Evolutionary conservation across 805 yeast genomes (phyloP).

Genomic region (Maudiozyma turicensis): DNA sequence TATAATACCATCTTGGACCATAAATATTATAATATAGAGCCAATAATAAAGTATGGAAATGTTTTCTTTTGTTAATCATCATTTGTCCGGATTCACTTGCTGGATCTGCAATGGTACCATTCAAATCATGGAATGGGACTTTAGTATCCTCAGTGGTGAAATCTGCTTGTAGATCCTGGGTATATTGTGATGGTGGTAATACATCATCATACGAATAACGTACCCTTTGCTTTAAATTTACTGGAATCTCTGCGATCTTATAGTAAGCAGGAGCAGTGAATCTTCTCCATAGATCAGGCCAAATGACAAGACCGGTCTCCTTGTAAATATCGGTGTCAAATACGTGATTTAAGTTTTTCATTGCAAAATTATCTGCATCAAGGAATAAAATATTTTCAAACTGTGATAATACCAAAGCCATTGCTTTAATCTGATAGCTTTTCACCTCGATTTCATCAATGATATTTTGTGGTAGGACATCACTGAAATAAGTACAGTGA

Average conservation of each 20-base stretch:
- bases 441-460: constrained; percentile 34
- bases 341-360: constrained; percentile 50
- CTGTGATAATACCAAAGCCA: constrained; percentile 61
- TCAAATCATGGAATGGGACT: constrained; percentile 47
- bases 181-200: constrained; percentile 23
- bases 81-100: constrained; percentile 67
- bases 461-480: constrained; percentile 37
- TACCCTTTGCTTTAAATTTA: constrained; percentile 32
- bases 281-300: constrained; percentile 89
- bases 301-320: constrained; percentile 43
- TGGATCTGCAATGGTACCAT: constrained; percentile 58
- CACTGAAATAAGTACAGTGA: constrained; percentile 44
- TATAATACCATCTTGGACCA: constrained; percentile 63
- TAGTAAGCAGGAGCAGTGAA: constrained; percentile 68
- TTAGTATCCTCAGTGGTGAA: constrained; percentile 10
- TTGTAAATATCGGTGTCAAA: constrained; percentile 43
- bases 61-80: constrained; percentile 49
- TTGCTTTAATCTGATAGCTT: constrained; percentile 56
- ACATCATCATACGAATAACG: constrained; percentile 29
- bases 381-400: constrained; percentile 62
- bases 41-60: constrained; percentile 47
- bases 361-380: constrained; percentile 72
- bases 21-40: constrained; percentile 55
- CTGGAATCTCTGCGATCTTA: constrained; percentile 46
- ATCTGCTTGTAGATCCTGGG: constrained; percentile 5